phyloP scores from a whole-genome alignment of 495 filamentous ascomycete genomes.

The Penicillium coffeae region DNA sequence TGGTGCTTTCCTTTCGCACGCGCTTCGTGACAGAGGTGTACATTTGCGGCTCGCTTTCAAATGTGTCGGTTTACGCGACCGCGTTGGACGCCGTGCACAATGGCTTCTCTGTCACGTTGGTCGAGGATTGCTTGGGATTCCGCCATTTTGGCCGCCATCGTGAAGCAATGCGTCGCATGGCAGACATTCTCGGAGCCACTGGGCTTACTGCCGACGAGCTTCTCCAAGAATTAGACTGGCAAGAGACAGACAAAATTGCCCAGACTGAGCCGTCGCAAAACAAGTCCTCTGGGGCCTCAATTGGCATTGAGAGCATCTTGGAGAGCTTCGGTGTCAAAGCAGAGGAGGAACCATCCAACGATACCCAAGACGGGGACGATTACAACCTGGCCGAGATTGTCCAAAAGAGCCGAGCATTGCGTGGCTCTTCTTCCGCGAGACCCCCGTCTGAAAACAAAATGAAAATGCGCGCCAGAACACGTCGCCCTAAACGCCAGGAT shows the following conservation, averaged over 20 bases:
- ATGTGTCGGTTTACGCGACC: conserved; percentile 87
- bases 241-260: conserved; percentile 42
- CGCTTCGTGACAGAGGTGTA: conserved; percentile 88
- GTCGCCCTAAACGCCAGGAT: conserved; percentile 33
- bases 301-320: conserved; percentile 39
- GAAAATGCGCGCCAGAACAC: conserved; percentile 25
- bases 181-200: conserved; percentile 69
- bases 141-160: conserved; percentile 68
- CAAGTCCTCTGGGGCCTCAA: conserved; percentile 13
- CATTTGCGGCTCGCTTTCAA: conserved; percentile 84
- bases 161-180: conserved; percentile 71
- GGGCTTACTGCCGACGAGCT: conserved; percentile 57
- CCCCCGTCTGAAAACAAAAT: conserved; percentile 15
- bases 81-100: conserved; percentile 85
- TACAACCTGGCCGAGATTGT: conserved; percentile 20
- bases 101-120: conserved; percentile 76
- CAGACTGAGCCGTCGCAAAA: conserved; percentile 13
- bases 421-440: conserved; percentile 2
- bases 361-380: conserved; percentile 10
- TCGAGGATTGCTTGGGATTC: conserved; percentile 89
- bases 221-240: conserved; percentile 49
- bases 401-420: conserved; percentile 15
- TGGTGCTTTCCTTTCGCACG: conserved; percentile 67
- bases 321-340: conserved; percentile 31
- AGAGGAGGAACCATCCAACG: neutral